phyloP scores from a whole-genome alignment of 371 early-diverging fungal genomes.

The Rozella allomycis region DNA sequence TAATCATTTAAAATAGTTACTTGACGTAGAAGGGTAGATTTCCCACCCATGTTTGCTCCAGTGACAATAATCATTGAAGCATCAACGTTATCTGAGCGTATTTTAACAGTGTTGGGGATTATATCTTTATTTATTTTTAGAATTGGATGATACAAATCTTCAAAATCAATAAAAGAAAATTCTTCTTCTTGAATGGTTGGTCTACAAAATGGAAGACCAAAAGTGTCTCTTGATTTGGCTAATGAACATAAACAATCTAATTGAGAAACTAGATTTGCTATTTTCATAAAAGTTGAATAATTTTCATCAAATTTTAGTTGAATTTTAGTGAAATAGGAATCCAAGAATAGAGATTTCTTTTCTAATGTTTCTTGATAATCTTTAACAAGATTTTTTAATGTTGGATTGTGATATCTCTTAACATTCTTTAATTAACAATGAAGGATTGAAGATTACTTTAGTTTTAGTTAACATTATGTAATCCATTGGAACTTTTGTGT shows the following conservation, averaged over 20 bases:
- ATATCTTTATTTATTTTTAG: too few relatives aligned
- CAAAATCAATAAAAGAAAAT: conserved; percentile 40
- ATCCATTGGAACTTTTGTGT: conserved; percentile 40
- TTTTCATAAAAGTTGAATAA: conserved; percentile 37
- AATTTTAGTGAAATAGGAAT: conserved; percentile 2
- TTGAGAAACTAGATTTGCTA: conserved; percentile 51
- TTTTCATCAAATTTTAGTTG: conserved; percentile 43
- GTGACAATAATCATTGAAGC: conserved; percentile 91
- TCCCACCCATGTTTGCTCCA: conserved; percentile 95
- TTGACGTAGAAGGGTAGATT: conserved; percentile 88
- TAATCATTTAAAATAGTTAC: conserved; percentile 12
- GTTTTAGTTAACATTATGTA: conserved; percentile 64
- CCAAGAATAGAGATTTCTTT: conserved; percentile 18
- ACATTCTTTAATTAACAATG: conserved; percentile 25
- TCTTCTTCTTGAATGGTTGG: too few relatives aligned
- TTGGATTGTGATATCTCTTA: conserved; percentile 64
- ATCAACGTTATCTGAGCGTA: too few relatives aligned
- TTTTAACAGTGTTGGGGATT: too few relatives aligned
- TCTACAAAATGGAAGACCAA: conserved; percentile 34
- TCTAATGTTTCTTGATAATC: conserved; percentile 65
- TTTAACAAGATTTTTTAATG: conserved; percentile 38
- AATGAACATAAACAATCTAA: conserved; percentile 79
- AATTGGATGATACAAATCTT: conserved; percentile 69
- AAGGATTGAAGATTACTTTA: conserved; percentile 4
- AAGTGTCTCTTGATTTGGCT: conserved; percentile 37